A percentile compares a stretch with the other conserved stretches of the same genome.
Evolutionary conservation across 2,329 filamentous ascomycete species (phyloP).

Genomic region (Colletotrichum sojae): DNA sequence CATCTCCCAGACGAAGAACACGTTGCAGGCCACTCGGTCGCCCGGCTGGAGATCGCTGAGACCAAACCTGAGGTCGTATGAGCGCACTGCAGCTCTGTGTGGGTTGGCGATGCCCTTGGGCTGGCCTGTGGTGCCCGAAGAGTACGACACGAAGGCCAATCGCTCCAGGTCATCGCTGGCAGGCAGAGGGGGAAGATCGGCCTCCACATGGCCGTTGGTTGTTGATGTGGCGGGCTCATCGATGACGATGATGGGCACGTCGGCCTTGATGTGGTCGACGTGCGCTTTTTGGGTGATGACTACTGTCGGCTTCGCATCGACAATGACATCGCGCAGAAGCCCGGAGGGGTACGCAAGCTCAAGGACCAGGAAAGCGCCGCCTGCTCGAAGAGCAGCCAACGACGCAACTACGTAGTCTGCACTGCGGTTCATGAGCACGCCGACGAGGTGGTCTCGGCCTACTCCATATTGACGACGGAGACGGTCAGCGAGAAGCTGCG

Average conservation of each 20-base stretch:
- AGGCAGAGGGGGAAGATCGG: slow-evolving; percentile 63
- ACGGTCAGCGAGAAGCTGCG: slow-evolving; percentile 73
- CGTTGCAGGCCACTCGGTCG: slow-evolving; percentile 88
- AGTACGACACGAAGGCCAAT: slow-evolving; percentile 85
- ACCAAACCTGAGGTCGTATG: slow-evolving; percentile 80
- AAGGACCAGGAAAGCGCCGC: slow-evolving; percentile 84
- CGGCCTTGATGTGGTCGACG: slow-evolving; percentile 74
- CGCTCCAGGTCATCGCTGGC: slow-evolving; percentile 79
- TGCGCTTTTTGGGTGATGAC: slow-evolving; percentile 78
- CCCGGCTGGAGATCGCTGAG: slow-evolving; percentile 79
- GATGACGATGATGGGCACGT: slow-evolving; percentile 75
- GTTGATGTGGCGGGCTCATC: slow-evolving; percentile 60
- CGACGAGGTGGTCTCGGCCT: slow-evolving; percentile 80
- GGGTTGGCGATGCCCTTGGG: slow-evolving; percentile 89
- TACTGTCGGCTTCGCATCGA: slow-evolving; percentile 80
- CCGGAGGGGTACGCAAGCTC: slow-evolving; percentile 84
- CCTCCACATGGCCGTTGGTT: slow-evolving; percentile 34
- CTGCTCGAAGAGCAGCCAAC: slow-evolving; percentile 82
- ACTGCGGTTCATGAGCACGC: slow-evolving; percentile 81
- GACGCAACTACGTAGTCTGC: slow-evolving; percentile 86
- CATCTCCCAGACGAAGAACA: slow-evolving; percentile 91
- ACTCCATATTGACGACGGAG: slow-evolving; percentile 79
- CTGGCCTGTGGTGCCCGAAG: slow-evolving; percentile 82
- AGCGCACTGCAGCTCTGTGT: slow-evolving; percentile 80
- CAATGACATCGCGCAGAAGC: slow-evolving; percentile 81